Percentiles rank a stretch among this genome's conserved stretches.
phyloP scores from a whole-genome alignment of 148 eudicot species.

The Beta vulgaris region DNA sequence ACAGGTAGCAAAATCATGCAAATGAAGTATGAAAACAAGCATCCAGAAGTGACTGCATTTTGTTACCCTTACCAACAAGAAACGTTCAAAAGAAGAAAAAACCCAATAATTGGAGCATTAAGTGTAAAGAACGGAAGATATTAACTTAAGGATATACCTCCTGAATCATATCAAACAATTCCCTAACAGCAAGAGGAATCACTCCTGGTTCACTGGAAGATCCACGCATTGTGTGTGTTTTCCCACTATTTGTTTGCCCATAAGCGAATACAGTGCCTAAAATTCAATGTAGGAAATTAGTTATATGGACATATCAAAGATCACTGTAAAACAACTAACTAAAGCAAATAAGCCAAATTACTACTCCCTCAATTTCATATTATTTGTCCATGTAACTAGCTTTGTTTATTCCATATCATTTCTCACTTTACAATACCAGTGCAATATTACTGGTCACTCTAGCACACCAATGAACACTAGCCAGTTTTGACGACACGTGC shows the following conservation, averaged over 20 bases:
- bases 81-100: no score
- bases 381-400: neutral
- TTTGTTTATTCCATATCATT: neutral
- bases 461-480: neutral
- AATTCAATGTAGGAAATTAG: conserved; percentile 15
- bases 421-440: neutral
- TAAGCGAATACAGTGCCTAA: conserved; percentile 97
- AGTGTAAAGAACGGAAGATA: neutral
- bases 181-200: conserved; percentile 81
- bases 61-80: neutral
- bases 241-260: conserved; percentile 97
- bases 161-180: conserved; percentile 67
- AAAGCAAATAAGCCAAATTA: neutral
- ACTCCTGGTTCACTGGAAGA: conserved; percentile 79
- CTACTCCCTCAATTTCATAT: neutral
- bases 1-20: neutral
- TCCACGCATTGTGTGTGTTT: conserved; percentile 98
- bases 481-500: neutral
- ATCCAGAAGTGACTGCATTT: neutral
- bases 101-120: neutral
- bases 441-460: neutral
- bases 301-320: neutral
- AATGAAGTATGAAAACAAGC: no score
- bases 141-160: conserved; percentile 43
- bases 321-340: neutral